Evolutionary conservation across 495 filamentous ascomycete genomes (phyloP).

Genomic region (Neurospora cerealis): DNA sequence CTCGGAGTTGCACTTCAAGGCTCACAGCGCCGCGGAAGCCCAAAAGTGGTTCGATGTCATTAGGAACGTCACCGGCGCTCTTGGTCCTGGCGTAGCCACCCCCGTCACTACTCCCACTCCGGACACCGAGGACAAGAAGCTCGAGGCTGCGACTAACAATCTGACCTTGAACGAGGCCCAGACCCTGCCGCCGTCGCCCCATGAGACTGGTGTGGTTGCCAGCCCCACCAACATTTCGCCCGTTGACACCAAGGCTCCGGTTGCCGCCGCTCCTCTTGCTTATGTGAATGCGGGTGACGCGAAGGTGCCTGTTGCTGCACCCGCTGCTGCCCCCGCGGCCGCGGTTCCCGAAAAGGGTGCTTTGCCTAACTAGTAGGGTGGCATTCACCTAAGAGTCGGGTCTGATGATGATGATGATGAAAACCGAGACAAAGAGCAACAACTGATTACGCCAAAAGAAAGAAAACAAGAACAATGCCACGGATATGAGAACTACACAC

Average conservation of each 20-base stretch:
- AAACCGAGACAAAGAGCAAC: not conserved
- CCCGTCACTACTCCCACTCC: conserved; percentile 7
- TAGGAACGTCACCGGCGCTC: conserved; percentile 31
- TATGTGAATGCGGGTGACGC: not conserved
- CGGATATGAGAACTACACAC: not conserved
- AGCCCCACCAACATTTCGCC: not conserved
- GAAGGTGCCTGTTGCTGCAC: not conserved
- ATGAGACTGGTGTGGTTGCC: not conserved
- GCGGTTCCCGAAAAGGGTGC: conserved; percentile 28
- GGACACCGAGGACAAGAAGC: conserved; percentile 8
- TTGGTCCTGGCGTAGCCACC: conserved; percentile 16
- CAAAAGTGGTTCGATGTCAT: conserved; percentile 77
- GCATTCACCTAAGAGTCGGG: not conserved
- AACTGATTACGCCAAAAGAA: not conserved
- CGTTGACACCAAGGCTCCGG: not conserved
- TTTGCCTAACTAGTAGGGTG: conserved; percentile 24
- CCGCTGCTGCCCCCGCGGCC: conserved; percentile 7
- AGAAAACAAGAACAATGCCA: not conserved
- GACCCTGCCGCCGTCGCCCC: conserved; percentile 9
- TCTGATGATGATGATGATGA: conserved; percentile 8
- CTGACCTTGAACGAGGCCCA: not conserved
- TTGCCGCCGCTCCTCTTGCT: not conserved
- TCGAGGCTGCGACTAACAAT: conserved; percentile 5
- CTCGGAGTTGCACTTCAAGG: conserved; percentile 48
- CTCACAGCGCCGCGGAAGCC: conserved; percentile 62